A percentile compares a stretch with the other conserved stretches of the same genome.
These are phyloP conservation scores for Linnemannia zychae DNA, from an alignment of 192 early-diverging fungal species.

Conservation along the genomic window DNA sequence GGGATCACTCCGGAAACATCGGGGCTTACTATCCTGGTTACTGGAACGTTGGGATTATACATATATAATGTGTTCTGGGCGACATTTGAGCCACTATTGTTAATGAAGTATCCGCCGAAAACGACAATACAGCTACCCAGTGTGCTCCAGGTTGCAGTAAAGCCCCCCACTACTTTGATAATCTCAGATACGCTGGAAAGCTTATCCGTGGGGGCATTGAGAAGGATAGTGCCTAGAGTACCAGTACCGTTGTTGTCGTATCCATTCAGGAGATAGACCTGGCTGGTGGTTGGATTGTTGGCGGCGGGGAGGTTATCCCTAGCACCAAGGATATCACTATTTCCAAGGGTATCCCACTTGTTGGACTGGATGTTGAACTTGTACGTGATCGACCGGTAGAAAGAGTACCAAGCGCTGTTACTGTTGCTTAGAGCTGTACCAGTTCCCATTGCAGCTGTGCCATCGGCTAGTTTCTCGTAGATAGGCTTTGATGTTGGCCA, in stretches of 20 bases:
- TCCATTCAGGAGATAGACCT: neutral
- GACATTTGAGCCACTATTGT: neutral
- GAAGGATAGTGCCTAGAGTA: neutral
- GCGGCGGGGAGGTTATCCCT: neutral
- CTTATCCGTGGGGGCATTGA: neutral
- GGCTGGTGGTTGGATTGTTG: neutral
- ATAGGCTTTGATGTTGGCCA: slow-evolving; percentile 15
- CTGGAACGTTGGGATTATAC: neutral
- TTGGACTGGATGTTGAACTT: neutral
- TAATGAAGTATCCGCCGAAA: too few relatives aligned
- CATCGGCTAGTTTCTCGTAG: neutral
- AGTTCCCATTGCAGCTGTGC: neutral
- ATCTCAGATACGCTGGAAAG: too few relatives aligned
- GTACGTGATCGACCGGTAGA: neutral
- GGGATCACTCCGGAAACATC: slow-evolving; percentile 1
- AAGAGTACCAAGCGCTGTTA: slow-evolving; percentile 5
- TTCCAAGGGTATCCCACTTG: neutral
- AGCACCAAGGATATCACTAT: too few relatives aligned
- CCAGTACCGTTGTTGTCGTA: neutral
- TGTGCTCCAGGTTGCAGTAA: too few relatives aligned
- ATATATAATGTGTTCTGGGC: neutral
- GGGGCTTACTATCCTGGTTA: neutral
- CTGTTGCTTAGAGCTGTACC: neutral
- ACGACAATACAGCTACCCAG: too few relatives aligned
- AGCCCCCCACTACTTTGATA: too few relatives aligned